Percentiles rank a stretch among this genome's conserved stretches.
Evolutionary conservation across 257 asterid genomes (phyloP).

Genomic region (Jasminum sambac): DNA sequence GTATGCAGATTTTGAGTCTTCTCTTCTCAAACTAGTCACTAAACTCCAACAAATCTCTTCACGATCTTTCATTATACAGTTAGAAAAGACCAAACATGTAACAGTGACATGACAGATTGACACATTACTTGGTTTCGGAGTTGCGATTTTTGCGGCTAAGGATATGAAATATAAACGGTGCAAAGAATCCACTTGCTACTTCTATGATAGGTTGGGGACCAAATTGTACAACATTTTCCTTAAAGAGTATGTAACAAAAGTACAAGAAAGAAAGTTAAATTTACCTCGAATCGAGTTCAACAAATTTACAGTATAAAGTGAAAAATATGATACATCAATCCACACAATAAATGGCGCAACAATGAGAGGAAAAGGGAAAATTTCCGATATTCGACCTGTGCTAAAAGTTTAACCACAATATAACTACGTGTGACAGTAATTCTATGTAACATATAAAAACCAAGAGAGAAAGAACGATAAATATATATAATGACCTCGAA

Average conservation of each 20-base stretch:
- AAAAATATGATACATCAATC: constrained; percentile 23
- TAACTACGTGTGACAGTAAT: constrained; percentile 27
- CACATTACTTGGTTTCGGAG: too few species aligned
- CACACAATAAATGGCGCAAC: constrained; percentile 12
- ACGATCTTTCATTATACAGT: too few species aligned
- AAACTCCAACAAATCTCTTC: too few species aligned
- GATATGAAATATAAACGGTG: too few species aligned
- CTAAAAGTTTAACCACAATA: constrained; percentile 18
- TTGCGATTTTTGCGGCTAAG: too few species aligned
- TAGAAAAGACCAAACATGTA: too few species aligned
- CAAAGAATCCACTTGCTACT: neutral
- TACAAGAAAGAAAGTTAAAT: neutral
- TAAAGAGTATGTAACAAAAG: neutral
- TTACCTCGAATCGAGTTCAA: constrained; percentile 24
- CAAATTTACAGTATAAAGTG: constrained; percentile 33
- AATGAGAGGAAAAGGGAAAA: neutral
- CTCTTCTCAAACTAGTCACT: neutral
- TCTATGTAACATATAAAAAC: constrained; percentile 31
- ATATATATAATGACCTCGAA: constrained; percentile 13
- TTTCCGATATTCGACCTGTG: constrained; percentile 24
- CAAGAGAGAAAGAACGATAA: constrained; percentile 9
- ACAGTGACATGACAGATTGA: neutral
- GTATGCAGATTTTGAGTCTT: neutral
- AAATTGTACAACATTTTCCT: neutral
- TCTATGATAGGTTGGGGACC: neutral